Percentiles rank a stretch among this genome's conserved stretches.
Conservation (phyloP, 2,329 filamentous ascomycete genomes). For the Sordariomycetes sp. region DNA sequence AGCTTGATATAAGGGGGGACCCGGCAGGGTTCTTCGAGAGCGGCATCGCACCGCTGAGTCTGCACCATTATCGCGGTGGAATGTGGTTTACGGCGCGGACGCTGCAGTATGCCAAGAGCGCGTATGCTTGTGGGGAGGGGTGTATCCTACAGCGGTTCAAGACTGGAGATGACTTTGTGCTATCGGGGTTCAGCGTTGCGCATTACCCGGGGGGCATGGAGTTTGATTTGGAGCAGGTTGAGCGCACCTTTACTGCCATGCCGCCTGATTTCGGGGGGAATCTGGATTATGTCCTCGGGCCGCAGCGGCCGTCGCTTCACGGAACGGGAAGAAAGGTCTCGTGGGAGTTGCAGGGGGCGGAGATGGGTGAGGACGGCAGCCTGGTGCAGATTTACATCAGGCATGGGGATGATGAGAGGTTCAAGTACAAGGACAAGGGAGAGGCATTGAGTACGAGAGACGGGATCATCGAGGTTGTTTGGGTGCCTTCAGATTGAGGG, state of each 20-base stretch:
- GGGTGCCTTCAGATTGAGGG: conserved; percentile 12
- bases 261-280: conserved; percentile 35
- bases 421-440: conserved; percentile 29
- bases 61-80: conserved; percentile 51
- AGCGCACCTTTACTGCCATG: conserved; percentile 38
- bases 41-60: conserved; percentile 35
- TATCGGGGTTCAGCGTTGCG: conserved; percentile 43
- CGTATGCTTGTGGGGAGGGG: conserved; percentile 37
- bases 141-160: conserved; percentile 44
- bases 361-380: conserved; percentile 25
- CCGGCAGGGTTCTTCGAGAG: conserved; percentile 46
- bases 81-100: conserved; percentile 40
- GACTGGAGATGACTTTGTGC: conserved; percentile 27
- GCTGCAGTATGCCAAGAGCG: conserved; percentile 31
- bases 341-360: conserved; percentile 36
- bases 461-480: conserved; percentile 34
- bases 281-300: conserved; percentile 36
- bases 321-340: conserved; percentile 32
- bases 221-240: conserved; percentile 31
- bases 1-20: conserved; percentile 42
- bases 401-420: conserved; percentile 37
- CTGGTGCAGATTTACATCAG: conserved; percentile 40
- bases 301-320: conserved; percentile 30
- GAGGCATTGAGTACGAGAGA: conserved; percentile 34
- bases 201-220: conserved; percentile 27